These are phyloP conservation scores for Coffea eugenioides DNA, from an alignment of 257 asterid species.

Conservation along the genomic window DNA sequence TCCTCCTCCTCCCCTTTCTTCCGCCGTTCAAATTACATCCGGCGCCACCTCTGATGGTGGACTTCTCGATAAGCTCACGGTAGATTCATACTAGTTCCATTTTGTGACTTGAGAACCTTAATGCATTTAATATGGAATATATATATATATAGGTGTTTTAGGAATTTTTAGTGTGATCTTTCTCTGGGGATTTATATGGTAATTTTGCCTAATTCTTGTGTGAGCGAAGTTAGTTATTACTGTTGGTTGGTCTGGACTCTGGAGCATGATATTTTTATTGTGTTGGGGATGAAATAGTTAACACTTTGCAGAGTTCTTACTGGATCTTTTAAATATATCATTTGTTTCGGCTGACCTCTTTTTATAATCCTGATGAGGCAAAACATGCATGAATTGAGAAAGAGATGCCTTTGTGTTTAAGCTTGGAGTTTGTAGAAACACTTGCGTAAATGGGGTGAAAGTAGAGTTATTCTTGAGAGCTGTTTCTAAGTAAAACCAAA, in stretches of 20 bases:
- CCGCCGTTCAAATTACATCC: conserved; percentile 25
- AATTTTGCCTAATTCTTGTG: conserved; percentile 6
- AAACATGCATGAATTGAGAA: background rate
- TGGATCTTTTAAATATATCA: background rate
- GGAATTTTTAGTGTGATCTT: background rate
- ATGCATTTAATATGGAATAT: background rate
- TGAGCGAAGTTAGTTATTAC: conserved; percentile 4
- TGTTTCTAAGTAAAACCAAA: background rate
- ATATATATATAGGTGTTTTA: background rate
- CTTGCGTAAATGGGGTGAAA: background rate
- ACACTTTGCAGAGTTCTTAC: background rate
- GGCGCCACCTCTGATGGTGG: conserved; percentile 17
- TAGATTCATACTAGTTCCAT: conserved; percentile 1
- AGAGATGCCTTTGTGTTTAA: background rate
- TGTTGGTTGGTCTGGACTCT: background rate
- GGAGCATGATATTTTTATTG: background rate
- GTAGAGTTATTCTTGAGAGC: conserved; percentile 3
- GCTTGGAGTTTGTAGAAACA: background rate
- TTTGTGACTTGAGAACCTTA: background rate
- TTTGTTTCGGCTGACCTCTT: background rate
- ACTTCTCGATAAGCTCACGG: conserved; percentile 33
- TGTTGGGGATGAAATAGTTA: background rate
- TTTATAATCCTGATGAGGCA: background rate
- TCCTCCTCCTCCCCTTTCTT: conserved; percentile 26
- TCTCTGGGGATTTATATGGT: conserved; percentile 2